A percentile compares a stretch with the other conserved stretches of the same genome.
phyloP scores from a whole-genome alignment of 306 rosid species.

The Phaseolus lunatus region DNA sequence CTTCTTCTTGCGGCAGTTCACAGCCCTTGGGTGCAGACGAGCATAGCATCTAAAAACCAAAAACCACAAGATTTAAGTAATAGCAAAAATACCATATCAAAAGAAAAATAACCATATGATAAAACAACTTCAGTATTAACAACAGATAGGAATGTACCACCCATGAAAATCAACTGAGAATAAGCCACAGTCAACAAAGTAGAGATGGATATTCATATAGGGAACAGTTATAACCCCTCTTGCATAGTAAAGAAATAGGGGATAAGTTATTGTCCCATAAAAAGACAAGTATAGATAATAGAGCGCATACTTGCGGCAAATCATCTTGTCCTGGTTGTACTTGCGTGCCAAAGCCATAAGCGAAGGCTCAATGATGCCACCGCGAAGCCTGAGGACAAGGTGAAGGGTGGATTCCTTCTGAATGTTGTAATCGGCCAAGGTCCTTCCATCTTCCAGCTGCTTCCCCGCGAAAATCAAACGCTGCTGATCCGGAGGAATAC shows the following conservation, averaged over 20 bases:
- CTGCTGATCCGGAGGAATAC: slow-evolving; percentile 91
- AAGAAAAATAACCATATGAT: background rate
- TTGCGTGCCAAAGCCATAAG: slow-evolving; percentile 94
- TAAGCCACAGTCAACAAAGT: slow-evolving; percentile 66
- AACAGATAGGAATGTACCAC: slow-evolving; percentile 35
- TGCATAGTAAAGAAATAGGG: slow-evolving; percentile 40
- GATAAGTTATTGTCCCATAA: slow-evolving; percentile 58
- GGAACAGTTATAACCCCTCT: slow-evolving; percentile 56
- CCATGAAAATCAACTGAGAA: slow-evolving; percentile 65
- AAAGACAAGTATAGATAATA: background rate
- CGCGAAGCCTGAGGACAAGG: slow-evolving; percentile 85
- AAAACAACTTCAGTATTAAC: background rate
- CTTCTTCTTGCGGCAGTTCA: slow-evolving; percentile 83
- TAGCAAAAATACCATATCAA: too few relatives aligned
- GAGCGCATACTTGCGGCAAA: slow-evolving; percentile 73
- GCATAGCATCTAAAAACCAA: slow-evolving; percentile 67
- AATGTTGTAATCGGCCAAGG: slow-evolving; percentile 81
- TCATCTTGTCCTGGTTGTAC: slow-evolving; percentile 83
- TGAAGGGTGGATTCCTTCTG: slow-evolving; percentile 89
- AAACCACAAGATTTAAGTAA: background rate
- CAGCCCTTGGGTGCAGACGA: slow-evolving; percentile 84
- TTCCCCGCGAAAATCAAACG: slow-evolving; percentile 84
- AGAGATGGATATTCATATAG: slow-evolving; percentile 57
- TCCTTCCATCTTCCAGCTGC: slow-evolving; percentile 85
- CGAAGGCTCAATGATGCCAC: slow-evolving; percentile 84